Conservation (phyloP, 495 filamentous ascomycete genomes). For the Saxispiralis lemnorum region DNA sequence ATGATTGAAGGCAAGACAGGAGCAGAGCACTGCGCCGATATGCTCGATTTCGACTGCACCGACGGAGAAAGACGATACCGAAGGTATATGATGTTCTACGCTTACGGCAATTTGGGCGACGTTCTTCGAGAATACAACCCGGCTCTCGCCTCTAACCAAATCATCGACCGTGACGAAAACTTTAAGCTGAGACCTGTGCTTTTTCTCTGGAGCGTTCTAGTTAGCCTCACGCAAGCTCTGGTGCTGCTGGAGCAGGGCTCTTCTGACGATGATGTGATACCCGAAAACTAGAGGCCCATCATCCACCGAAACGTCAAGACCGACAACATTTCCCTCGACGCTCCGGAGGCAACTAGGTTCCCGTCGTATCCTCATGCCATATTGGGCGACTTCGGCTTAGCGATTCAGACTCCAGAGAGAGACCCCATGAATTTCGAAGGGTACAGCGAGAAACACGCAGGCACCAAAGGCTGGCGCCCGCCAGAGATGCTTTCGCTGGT, state of each 20-base stretch:
- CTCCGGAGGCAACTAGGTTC: neutral
- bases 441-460: neutral
- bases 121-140: too few relatives aligned
- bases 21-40: neutral
- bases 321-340: slow-evolving; percentile 1
- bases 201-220: slow-evolving; percentile 2
- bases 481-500: neutral
- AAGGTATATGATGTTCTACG: too few relatives aligned
- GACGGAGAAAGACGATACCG: too few relatives aligned
- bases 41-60: neutral
- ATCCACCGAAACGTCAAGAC: slow-evolving; percentile 5
- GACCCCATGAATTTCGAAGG: neutral
- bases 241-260: neutral
- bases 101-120: too few relatives aligned
- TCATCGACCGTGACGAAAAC: too few relatives aligned
- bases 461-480: slow-evolving; percentile 1
- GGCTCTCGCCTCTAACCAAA: too few relatives aligned
- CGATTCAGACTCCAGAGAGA: neutral
- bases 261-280: neutral
- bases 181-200: too few relatives aligned
- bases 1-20: neutral
- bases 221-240: neutral
- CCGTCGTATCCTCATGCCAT: neutral
- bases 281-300: neutral
- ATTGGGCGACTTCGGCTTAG: slow-evolving; percentile 2